Conservation (phyloP, 495 filamentous ascomycete genomes). For the Talaromyces stipitatus region DNA sequence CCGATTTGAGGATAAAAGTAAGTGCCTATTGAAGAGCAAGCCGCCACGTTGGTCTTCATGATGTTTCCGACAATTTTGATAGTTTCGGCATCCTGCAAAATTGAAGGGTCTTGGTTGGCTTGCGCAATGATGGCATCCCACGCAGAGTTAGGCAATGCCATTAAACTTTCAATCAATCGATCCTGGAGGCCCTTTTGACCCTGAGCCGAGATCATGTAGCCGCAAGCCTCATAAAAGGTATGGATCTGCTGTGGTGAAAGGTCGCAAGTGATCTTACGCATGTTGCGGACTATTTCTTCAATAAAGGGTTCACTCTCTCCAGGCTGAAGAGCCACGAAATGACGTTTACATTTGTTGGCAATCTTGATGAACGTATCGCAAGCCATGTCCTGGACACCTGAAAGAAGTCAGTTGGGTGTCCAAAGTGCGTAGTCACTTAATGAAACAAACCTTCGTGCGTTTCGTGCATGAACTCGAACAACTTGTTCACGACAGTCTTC, state of each 20-base stretch:
- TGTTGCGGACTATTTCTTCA: constrained; percentile 92
- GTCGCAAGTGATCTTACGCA: constrained; percentile 91
- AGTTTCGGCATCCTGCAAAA: constrained; percentile 82
- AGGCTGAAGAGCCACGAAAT: constrained; percentile 93
- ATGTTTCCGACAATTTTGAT: constrained; percentile 99
- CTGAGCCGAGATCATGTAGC: constrained; percentile 98
- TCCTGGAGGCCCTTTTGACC: constrained; percentile 89
- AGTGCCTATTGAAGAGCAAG: constrained; percentile 87
- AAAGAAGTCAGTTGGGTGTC: constrained; percentile 20
- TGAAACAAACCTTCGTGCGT: constrained; percentile 83
- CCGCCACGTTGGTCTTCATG: constrained; percentile 99
- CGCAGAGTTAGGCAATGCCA: constrained; percentile 85
- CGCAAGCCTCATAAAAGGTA: constrained; percentile 98
- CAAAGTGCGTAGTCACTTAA: background rate
- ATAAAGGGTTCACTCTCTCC: constrained; percentile 95
- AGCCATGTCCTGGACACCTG: constrained; percentile 98
- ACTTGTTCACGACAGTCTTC: constrained; percentile 99
- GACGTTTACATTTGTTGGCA: constrained; percentile 91
- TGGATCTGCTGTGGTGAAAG: constrained; percentile 95
- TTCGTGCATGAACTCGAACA: constrained; percentile 99
- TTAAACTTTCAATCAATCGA: constrained; percentile 81
- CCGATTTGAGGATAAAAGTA: constrained; percentile 99
- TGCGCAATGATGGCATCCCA: constrained; percentile 90
- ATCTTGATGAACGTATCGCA: constrained; percentile 99
- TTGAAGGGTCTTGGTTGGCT: constrained; percentile 71